Conservation (phyloP, 164 flowering plant species). For the Macadamia integrifolia region DNA sequence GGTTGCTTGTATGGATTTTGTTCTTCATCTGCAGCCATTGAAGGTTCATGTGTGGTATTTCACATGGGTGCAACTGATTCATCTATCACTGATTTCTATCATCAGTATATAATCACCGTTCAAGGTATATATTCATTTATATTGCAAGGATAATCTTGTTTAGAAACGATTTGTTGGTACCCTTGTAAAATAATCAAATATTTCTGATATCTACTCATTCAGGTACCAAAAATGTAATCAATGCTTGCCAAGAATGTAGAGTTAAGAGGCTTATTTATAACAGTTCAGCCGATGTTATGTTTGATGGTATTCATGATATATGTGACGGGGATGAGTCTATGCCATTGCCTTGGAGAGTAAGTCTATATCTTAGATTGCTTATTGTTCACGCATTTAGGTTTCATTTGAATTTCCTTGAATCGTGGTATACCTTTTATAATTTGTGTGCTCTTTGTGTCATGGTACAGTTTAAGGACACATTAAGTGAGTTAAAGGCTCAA, state of each 20-base stretch:
- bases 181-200: not conserved
- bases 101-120: slow-evolving; percentile 51
- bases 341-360: slow-evolving; percentile 58
- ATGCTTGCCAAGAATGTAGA: slow-evolving; percentile 69
- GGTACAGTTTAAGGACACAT: slow-evolving; percentile 52
- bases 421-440: not conserved
- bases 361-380: slow-evolving; percentile 7
- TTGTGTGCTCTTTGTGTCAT: slow-evolving; percentile 5
- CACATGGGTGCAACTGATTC: slow-evolving; percentile 35
- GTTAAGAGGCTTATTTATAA: slow-evolving; percentile 73
- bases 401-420: slow-evolving; percentile 3
- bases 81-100: slow-evolving; percentile 31
- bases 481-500: slow-evolving; percentile 68
- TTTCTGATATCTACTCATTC: slow-evolving; percentile 5
- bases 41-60: slow-evolving; percentile 72
- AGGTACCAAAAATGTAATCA: slow-evolving; percentile 87
- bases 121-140: slow-evolving; percentile 50
- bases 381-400: not conserved
- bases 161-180: not conserved
- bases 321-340: slow-evolving; percentile 70
- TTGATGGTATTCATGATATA: slow-evolving; percentile 63
- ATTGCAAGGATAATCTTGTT: not conserved
- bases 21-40: slow-evolving; percentile 48
- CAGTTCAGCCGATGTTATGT: slow-evolving; percentile 79
- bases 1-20: not conserved